Evolutionary conservation across 1,139 yeast genomes (phyloP).

Genomic region (Candida freyschussii): DNA sequence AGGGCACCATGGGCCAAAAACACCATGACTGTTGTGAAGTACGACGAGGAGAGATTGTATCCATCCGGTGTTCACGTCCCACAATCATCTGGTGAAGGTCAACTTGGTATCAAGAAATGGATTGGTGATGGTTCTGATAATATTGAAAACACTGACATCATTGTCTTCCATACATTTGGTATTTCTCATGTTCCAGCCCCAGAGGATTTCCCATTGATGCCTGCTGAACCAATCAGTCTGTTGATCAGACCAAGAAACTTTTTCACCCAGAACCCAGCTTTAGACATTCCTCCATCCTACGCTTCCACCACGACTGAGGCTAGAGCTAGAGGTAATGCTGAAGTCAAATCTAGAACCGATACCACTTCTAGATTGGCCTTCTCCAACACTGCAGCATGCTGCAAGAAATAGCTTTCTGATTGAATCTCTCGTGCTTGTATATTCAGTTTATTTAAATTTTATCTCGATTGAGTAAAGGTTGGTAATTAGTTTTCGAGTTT

Average conservation of each 20-base stretch:
- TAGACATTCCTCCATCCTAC: conserved; percentile 69
- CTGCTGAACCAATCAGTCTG: conserved; percentile 73
- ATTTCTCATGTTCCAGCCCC: conserved; percentile 85
- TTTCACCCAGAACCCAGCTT: conserved; percentile 70
- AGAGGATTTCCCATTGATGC: conserved; percentile 88
- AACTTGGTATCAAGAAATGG: conserved; percentile 69
- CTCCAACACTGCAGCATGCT: conserved; percentile 28
- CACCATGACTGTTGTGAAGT: conserved; percentile 66
- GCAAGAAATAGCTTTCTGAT: conserved; percentile 18
- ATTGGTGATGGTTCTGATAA: conserved; percentile 59
- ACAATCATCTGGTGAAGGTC: conserved; percentile 74
- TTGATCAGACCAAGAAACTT: conserved; percentile 75
- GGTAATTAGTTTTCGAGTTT: too few relatives aligned
- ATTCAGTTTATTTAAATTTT: too few relatives aligned
- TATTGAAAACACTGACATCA: conserved; percentile 64
- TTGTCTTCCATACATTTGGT: conserved; percentile 77
- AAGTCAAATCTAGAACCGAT: conserved; percentile 43
- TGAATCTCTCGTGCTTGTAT: too few relatives aligned
- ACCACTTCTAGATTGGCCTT: conserved; percentile 40
- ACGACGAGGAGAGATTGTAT: conserved; percentile 53
- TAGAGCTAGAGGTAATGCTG: conserved; percentile 22
- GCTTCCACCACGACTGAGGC: conserved; percentile 53
- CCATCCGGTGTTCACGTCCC: conserved; percentile 82
- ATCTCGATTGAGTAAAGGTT: too few relatives aligned
- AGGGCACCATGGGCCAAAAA: conserved; percentile 80